phyloP scores from a whole-genome alignment of 2,329 filamentous ascomycete genomes.

The Nemania abortiva region DNA sequence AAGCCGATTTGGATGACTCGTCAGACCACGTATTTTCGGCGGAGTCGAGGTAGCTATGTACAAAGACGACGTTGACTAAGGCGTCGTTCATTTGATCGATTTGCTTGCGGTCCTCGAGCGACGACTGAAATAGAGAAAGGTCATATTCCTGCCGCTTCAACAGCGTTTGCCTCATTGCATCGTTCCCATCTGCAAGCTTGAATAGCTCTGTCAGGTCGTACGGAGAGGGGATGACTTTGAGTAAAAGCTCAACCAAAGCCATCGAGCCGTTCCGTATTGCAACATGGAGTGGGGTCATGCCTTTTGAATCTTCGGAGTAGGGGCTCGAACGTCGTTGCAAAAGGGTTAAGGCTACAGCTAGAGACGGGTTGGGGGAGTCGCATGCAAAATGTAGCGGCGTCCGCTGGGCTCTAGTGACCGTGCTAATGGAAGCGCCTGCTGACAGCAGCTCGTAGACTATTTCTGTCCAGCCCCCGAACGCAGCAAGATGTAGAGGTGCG shows the following conservation, averaged over 20 bases:
- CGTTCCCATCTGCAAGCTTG: background rate
- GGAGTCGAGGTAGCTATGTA: background rate
- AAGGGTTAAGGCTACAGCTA: background rate
- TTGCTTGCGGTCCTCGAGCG: background rate
- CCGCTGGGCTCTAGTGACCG: background rate
- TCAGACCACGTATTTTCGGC: background rate
- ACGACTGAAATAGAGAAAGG: background rate
- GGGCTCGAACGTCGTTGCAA: background rate
- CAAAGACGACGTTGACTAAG: background rate
- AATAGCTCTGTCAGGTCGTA: background rate
- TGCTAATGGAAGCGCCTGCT: background rate
- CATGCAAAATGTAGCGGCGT: background rate
- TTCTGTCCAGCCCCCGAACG: background rate
- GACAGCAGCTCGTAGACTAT: background rate
- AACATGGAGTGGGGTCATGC: background rate
- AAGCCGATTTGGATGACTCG: background rate
- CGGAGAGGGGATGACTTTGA: background rate
- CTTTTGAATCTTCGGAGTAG: background rate
- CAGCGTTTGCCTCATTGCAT: background rate
- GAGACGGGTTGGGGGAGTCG: background rate
- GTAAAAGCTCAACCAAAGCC: background rate
- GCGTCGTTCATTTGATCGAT: background rate
- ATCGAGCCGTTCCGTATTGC: background rate
- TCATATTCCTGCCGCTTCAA: background rate
- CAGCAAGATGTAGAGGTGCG: slow-evolving; percentile 1